A percentile compares a stretch with the other conserved stretches of the same genome.
phyloP scores from a whole-genome alignment of 345 rosid genomes.

The Linum tenue region DNA sequence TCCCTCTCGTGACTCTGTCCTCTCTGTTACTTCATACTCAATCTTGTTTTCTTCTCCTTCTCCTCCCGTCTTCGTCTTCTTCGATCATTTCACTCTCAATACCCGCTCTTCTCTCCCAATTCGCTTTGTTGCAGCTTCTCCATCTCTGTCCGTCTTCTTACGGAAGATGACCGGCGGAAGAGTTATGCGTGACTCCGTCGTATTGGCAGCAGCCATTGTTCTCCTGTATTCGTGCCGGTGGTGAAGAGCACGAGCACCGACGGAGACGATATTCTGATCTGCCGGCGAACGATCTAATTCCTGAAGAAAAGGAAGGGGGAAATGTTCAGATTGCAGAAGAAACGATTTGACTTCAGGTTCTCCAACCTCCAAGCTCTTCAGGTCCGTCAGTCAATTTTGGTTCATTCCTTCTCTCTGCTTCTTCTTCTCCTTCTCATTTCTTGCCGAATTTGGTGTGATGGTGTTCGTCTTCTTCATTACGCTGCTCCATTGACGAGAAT shows the following conservation, averaged over 20 bases:
- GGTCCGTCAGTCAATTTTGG: conserved; percentile 21
- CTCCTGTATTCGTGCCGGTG: not conserved
- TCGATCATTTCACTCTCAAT: not conserved
- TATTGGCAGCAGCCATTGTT: not conserved
- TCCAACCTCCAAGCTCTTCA: conserved; percentile 43
- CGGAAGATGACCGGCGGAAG: conserved; percentile 1
- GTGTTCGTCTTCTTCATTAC: not conserved
- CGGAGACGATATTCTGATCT: not conserved
- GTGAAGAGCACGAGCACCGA: not conserved
- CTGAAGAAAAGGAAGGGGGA: not conserved
- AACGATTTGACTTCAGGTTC: conserved; percentile 42
- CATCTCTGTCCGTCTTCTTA: conserved; percentile 8
- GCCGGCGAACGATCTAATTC: not conserved
- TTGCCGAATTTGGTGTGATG: not conserved
- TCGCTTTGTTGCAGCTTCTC: not conserved
- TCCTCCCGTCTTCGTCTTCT: not conserved
- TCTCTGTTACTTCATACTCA: not conserved
- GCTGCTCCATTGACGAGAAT: conserved; percentile 6
- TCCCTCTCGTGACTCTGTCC: not conserved
- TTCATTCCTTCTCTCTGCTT: no score
- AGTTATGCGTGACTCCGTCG: not conserved
- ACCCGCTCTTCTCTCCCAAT: not conserved
- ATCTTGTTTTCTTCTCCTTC: not conserved
- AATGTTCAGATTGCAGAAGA: conserved; percentile 49
- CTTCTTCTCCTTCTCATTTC: not conserved